phyloP scores from a whole-genome alignment of 352 stramenopile genomes.

The Phytophthora capsici region DNA sequence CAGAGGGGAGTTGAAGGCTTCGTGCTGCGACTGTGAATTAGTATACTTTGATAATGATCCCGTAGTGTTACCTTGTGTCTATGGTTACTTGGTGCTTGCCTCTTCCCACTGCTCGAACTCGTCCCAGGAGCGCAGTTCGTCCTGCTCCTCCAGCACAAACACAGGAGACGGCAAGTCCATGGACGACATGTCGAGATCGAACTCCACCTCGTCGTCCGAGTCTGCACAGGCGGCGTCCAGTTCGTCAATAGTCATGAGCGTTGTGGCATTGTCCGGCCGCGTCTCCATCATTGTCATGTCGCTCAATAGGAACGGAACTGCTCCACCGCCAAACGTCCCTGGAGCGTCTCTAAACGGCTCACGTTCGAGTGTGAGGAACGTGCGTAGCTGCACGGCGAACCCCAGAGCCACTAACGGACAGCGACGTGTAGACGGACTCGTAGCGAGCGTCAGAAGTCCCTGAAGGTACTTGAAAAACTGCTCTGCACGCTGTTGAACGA shows the following conservation, averaged over 20 bases:
- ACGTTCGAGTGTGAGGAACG: conserved; percentile 64
- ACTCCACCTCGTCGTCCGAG: conserved; percentile 37
- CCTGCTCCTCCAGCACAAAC: conserved; percentile 36
- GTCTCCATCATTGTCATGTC: conserved; percentile 46
- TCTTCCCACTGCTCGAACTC: conserved; percentile 35
- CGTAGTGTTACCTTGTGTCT: conserved; percentile 17
- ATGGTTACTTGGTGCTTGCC: conserved; percentile 5
- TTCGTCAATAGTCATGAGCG: conserved; percentile 67
- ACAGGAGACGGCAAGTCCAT: conserved; percentile 32
- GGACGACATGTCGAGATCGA: conserved; percentile 29
- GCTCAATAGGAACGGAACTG: conserved; percentile 56
- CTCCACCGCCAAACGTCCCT: conserved; percentile 34
- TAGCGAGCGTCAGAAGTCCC: conserved; percentile 59
- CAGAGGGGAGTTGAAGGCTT: background rate
- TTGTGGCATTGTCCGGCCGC: conserved; percentile 36
- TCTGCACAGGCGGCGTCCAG: conserved; percentile 24
- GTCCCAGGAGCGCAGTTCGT: conserved; percentile 34
- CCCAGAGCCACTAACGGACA: conserved; percentile 59
- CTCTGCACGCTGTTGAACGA: conserved; percentile 52
- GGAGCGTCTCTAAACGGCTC: conserved; percentile 51
- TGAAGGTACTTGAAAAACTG: conserved; percentile 67
- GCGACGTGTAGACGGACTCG: conserved; percentile 56
- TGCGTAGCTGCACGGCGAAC: conserved; percentile 62
- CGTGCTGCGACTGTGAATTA: conserved; percentile 14
- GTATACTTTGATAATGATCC: conserved; percentile 21